A percentile compares a stretch with the other conserved stretches of the same genome.
phyloP scores from a whole-genome alignment of 352 stramenopile genomes.

The Phytophthora sansomeana region DNA sequence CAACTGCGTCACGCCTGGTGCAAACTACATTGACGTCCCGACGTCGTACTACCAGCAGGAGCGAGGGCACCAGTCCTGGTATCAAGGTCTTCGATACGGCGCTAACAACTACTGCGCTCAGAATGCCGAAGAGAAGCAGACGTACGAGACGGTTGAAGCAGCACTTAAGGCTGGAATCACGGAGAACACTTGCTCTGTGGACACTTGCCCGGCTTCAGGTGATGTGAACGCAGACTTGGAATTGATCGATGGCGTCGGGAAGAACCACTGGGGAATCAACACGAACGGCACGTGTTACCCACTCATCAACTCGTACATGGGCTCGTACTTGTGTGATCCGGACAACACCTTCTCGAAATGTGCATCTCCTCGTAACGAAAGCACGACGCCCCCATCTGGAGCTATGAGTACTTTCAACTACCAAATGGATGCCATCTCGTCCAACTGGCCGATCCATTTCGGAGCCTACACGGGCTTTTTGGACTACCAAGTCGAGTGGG shows the following conservation, averaged over 20 bases:
- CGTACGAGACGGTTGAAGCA: constrained; percentile 34
- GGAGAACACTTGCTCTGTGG: constrained; percentile 49
- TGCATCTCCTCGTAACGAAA: constrained; percentile 35
- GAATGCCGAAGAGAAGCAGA: constrained; percentile 30
- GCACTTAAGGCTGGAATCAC: constrained; percentile 44
- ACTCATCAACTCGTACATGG: constrained; percentile 69
- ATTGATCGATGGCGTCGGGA: constrained; percentile 45
- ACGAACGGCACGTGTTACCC: constrained; percentile 71
- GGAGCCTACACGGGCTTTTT: constrained; percentile 62
- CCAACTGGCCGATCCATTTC: constrained; percentile 69
- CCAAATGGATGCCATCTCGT: constrained; percentile 51
- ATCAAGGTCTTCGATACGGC: constrained; percentile 46
- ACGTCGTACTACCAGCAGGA: constrained; percentile 41
- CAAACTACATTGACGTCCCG: constrained; percentile 57
- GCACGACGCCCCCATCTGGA: constrained; percentile 34
- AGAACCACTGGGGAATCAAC: constrained; percentile 69
- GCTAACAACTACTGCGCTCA: constrained; percentile 44
- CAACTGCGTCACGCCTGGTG: constrained; percentile 52
- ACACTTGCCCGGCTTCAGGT: constrained; percentile 49
- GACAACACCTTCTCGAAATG: constrained; percentile 55
- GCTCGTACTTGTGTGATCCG: constrained; percentile 60
- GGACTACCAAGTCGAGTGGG: constrained; percentile 73
- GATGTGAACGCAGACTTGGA: constrained; percentile 57
- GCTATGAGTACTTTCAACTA: constrained; percentile 58
- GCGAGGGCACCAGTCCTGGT: constrained; percentile 47